Base-by-base conservation (phyloP, 2,329 filamentous ascomycete species). In the Epichloe scottii region DNA sequence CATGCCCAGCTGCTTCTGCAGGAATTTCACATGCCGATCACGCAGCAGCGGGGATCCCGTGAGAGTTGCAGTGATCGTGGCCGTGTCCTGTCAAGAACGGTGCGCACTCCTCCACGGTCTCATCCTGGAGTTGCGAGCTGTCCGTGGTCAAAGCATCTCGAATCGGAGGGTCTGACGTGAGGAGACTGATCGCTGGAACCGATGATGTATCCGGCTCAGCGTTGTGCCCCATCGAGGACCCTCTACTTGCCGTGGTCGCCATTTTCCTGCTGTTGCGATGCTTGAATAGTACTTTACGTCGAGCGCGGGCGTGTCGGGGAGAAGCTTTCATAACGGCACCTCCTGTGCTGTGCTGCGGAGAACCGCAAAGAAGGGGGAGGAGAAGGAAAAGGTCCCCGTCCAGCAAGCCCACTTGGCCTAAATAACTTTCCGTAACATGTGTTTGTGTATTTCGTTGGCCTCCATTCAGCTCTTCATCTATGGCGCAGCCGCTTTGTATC, bases 11-110 rank as follows among this genome's bases (percentile, higher is more conserved):
- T 71, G 73, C 57, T 72, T 74, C 56, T 76, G 74, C 47, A 90
- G 68, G 62, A 88, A 90, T 35, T 64, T 67, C 53, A 79, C 71
- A 67, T 85, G 82, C 41, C 71, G 71, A 54, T 70, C 70, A 41
- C 85, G 81, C 58, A 83, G 77, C n/a, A 98, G 77, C 51, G 74
- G 75, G 87, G 37, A 96, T 71, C 14, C 89, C 89, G 64, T 84
- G 73, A 48, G 69, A 70, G 68, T 95, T 95, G 68, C 79, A 76
- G 17, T 68, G 66, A 19, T 68, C 70, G 53, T 76, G 71, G 46
- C 72, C 71, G 50, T 75, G 70, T 50, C 72, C 74, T 41, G 70
- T 74, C 69, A 95, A 72, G 56, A 82, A 84, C 1, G 85, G 83
- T 33, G 89, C 68, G 59, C 87, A 87, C 60, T 78, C 76, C 38